Conservation (phyloP, 805 yeast genomes). For the Lipomyces yamadae region DNA sequence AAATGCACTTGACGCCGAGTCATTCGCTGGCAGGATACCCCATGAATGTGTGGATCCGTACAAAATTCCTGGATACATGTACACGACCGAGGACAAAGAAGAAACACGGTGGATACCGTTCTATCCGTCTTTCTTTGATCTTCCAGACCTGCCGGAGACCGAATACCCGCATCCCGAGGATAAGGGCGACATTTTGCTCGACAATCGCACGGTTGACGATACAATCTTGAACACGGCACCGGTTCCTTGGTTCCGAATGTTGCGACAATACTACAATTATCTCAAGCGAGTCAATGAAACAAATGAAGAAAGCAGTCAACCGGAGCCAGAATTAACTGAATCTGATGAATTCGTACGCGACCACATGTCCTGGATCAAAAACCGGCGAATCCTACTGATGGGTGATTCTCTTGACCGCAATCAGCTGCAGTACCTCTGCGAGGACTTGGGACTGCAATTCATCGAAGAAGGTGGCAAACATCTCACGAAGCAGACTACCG, state of each 20-base stretch:
- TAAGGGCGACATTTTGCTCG: conserved; percentile 2
- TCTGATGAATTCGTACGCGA: neutral
- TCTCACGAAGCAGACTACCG: conserved; percentile 7
- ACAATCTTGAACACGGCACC: conserved; percentile 16
- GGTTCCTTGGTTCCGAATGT: conserved; percentile 17
- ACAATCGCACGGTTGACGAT: neutral
- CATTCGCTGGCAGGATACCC: neutral
- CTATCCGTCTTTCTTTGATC: conserved; percentile 12
- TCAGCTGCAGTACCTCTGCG: conserved; percentile 17
- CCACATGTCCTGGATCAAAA: conserved; percentile 19
- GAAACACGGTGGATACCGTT: conserved; percentile 23
- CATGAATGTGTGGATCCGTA: conserved; percentile 22
- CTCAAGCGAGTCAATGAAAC: neutral
- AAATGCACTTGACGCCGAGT: neutral
- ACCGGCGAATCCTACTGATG: conserved; percentile 27
- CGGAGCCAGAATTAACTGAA: neutral
- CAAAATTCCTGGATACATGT: conserved; percentile 22
- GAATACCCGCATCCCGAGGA: conserved; percentile 14
- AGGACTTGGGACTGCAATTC: conserved; percentile 14
- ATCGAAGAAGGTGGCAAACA: neutral
- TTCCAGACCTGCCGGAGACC: conserved; percentile 16
- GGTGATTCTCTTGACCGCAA: conserved; percentile 35
- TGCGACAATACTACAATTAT: neutral
- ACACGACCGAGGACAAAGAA: neutral
- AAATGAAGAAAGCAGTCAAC: neutral